Evolutionary conservation across 352 stramenopile species (phyloP), one percentile per base, ranked within the genome.

Genomic region (Phytophthora sansomeana): DNA sequence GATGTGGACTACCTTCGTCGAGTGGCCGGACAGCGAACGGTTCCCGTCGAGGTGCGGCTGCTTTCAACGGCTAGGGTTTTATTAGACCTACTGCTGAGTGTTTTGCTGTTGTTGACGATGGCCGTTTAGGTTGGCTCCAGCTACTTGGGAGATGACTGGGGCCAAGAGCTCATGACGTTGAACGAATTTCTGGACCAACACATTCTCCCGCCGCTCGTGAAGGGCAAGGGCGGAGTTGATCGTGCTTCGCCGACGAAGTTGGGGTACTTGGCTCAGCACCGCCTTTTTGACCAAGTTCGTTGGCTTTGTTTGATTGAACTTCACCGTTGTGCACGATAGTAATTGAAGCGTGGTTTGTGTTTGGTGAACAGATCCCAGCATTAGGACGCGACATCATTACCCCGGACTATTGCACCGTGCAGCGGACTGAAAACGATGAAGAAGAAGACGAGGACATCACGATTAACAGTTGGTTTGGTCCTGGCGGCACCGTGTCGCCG

Each of bases 381-480:
- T 76, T 97, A 6, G 76, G 77, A 6, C 72, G 70, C 19, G 91
- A 97, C 51, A 95, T 97, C 58, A 74, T 91, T 46, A 94, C 77
- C 0, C 91, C 91, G 0, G 91, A 97, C 80, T 97, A 97, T 62
- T 97, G 91, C 70, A 81, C 74, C 1, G 43, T 96, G n/a, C 69
- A 81, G 30, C 76, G 84, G 36, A 64, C 81, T 35, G 72, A 81
- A 24, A 49, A 55, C 1, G 76, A 84, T 3, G 65, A 81, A 6
- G 71, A 74, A 0, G 69, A 85, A 32, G 71, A 84, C 30, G 77
- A 91, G 30, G 86, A 92, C 53, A 81, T 97, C 14, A 83, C 87
- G 0, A 68, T 92, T 19, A 96, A 97, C 57, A 85, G 87, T 24
- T 97, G 91, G 90, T 95, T 97, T 35, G 91, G 91, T 10, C 91